Evolutionary conservation across 192 early-diverging fungal species (phyloP), one percentile per base, ranked within the genome.

Genomic region (Coemansia sp.): DNA sequence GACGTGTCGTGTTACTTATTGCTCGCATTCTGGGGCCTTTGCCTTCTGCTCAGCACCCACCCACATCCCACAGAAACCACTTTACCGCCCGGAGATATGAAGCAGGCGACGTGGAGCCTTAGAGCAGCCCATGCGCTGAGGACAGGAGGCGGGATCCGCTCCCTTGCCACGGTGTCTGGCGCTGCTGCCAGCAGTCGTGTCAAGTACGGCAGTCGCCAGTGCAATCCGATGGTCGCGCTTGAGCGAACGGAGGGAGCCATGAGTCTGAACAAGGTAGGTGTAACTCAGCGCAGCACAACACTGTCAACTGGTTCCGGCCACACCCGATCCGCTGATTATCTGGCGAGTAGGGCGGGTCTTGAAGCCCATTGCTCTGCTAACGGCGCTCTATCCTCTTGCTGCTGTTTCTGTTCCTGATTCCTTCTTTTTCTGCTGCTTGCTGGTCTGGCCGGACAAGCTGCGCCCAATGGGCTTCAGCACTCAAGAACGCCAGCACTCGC

Each of bases 321-420:
- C 52, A 9, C 52, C 52, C 52, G 52, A 53, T 53, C 52, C n/a
- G 52, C 52, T n/a, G 52, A 53, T 53, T 53, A 16, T 53, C 52
- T 21, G 52, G 52, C n/a, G 8, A 15, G 44, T 15, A 45, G 44
- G 32, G 32, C 32, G 32, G 32, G 32, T 4, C 4, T 32, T 32
- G 32, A 4, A 32, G 32, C 32, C 32, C 2, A 0, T 2, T 32
- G 32, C 32, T 0, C 32, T 32, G 32, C 32, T 32, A 32, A 32
- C 32, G 4, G 32, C 32, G 32, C 32, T 0, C 32, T 32, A 32
- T 32, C 32, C 32, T 32, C 32, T 32, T 32, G 32, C 32, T 32
- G 32, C 32, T 32, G 32, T 32, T 32, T 32, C 32, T 26, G 26
- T 26, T 26, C 26, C 26, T 26, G 26, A 26, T 26, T 26, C 26